phyloP scores from a whole-genome alignment of 495 filamentous ascomycete genomes.

The Penicillium dipodomyicola region DNA sequence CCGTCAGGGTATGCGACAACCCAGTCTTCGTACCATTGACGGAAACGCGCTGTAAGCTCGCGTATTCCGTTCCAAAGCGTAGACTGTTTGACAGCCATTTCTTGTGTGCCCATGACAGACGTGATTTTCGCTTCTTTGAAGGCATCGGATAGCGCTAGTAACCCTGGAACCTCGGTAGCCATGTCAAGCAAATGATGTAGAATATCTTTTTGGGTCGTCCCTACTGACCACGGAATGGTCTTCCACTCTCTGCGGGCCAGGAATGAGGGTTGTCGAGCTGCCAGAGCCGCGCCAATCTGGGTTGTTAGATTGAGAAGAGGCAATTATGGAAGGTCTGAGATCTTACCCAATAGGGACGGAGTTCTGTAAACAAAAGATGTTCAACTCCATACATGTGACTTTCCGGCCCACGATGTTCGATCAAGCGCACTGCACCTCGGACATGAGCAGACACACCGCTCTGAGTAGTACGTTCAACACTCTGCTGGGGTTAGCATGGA shows the following conservation, averaged over 20 bases:
- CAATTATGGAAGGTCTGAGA: not conserved
- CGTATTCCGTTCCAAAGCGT: constrained; percentile 39
- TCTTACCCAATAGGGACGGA: constrained; percentile 47
- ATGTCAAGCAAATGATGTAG: constrained; percentile 43
- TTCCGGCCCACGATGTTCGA: constrained; percentile 47
- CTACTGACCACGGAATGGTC: constrained; percentile 44
- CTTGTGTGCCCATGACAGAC: constrained; percentile 31
- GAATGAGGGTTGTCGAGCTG: constrained; percentile 35
- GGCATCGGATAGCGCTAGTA: constrained; percentile 35
- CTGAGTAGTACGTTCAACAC: constrained; percentile 43
- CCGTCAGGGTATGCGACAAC: constrained; percentile 39
- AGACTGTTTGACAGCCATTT: constrained; percentile 38
- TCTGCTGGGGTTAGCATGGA: constrained; percentile 26
- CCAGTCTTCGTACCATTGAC: constrained; percentile 37
- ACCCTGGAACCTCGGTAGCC: constrained; percentile 38
- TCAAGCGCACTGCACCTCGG: constrained; percentile 41
- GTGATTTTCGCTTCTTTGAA: constrained; percentile 25
- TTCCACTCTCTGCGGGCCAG: constrained; percentile 44
- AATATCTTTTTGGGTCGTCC: constrained; percentile 43
- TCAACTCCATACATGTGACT: constrained; percentile 48
- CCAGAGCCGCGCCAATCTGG: constrained; percentile 38
- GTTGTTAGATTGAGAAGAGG: constrained; percentile 4
- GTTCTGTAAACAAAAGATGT: constrained; percentile 43
- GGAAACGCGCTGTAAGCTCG: constrained; percentile 33
- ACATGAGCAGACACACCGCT: constrained; percentile 40